phyloP scores from a whole-genome alignment of 2,329 filamentous ascomycete species.

The Fusarium sp. region DNA sequence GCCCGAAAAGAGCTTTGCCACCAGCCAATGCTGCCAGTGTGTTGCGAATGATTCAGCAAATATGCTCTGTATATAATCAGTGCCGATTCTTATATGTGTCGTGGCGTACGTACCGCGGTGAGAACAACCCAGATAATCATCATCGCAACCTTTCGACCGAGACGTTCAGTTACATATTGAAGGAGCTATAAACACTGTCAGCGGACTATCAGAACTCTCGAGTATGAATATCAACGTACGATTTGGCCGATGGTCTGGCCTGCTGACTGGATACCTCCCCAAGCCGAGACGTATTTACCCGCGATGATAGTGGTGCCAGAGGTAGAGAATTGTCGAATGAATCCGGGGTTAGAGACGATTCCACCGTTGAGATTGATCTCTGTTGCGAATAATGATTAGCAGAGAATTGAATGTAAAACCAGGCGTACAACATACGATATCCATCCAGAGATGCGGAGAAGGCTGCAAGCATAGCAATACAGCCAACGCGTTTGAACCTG shows the following conservation, averaged over 20 bases:
- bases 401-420: rapidly evolving
- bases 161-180: background rate
- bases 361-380: background rate
- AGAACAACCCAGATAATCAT: background rate
- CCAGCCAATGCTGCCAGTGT: background rate
- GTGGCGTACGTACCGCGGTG: background rate
- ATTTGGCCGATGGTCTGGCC: background rate
- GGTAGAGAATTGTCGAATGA: background rate
- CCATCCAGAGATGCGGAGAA: background rate
- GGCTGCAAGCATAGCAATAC: background rate
- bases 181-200: background rate
- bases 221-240: background rate
- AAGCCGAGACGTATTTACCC: background rate
- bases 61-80: background rate
- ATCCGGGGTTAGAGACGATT: background rate
- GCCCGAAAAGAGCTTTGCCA: background rate
- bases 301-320: background rate
- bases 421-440: background rate
- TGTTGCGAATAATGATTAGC: background rate
- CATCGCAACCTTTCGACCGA: background rate
- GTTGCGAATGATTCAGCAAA: background rate
- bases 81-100: background rate
- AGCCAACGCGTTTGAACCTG: background rate
- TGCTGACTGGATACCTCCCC: background rate
- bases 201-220: rapidly evolving